phyloP scores from a whole-genome alignment of 495 filamentous ascomycete species.

The Hyaloscypha bicolor region DNA sequence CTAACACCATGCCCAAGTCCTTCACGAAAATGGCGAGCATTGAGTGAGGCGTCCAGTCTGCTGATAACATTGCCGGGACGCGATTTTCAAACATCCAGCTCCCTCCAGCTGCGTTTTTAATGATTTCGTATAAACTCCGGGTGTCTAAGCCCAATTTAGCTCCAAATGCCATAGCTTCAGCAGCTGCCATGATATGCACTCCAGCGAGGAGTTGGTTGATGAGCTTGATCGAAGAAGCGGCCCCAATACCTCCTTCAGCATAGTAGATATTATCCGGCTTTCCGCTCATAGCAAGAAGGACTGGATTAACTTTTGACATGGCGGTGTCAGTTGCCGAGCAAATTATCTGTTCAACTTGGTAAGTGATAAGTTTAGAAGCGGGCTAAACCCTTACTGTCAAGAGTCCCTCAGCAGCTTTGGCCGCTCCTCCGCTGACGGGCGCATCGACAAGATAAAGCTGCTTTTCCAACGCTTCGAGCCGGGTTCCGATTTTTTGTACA shows the following conservation, averaged over 20 bases:
- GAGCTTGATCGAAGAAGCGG: slow-evolving; percentile 66
- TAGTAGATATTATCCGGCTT: slow-evolving; percentile 65
- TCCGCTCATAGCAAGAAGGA: slow-evolving; percentile 61
- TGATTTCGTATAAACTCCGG: slow-evolving; percentile 64
- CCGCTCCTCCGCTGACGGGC: slow-evolving; percentile 74
- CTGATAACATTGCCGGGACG: slow-evolving; percentile 57
- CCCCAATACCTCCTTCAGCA: slow-evolving; percentile 69
- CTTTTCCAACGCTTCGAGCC: slow-evolving; percentile 55
- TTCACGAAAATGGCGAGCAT: slow-evolving; percentile 21
- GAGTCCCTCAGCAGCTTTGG: slow-evolving; percentile 70
- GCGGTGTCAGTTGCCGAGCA: slow-evolving; percentile 60
- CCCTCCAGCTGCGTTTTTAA: slow-evolving; percentile 69
- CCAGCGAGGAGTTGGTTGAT: slow-evolving; percentile 62
- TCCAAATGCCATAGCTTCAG: slow-evolving; percentile 69
- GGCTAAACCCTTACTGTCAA: slow-evolving; percentile 47
- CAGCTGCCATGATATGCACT: slow-evolving; percentile 65
- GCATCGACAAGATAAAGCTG: slow-evolving; percentile 71
- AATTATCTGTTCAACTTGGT: slow-evolving; percentile 54
- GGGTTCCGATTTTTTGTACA: slow-evolving; percentile 57
- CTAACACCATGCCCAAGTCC: slow-evolving; percentile 22
- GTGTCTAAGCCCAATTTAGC: slow-evolving; percentile 62
- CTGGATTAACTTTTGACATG: slow-evolving; percentile 52
- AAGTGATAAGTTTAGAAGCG: too few species aligned
- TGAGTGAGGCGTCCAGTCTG: slow-evolving; percentile 27
- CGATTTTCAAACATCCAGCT: slow-evolving; percentile 61